Conservation (phyloP, 108 stramenopile genomes). For the Skeletonema grethae region DNA sequence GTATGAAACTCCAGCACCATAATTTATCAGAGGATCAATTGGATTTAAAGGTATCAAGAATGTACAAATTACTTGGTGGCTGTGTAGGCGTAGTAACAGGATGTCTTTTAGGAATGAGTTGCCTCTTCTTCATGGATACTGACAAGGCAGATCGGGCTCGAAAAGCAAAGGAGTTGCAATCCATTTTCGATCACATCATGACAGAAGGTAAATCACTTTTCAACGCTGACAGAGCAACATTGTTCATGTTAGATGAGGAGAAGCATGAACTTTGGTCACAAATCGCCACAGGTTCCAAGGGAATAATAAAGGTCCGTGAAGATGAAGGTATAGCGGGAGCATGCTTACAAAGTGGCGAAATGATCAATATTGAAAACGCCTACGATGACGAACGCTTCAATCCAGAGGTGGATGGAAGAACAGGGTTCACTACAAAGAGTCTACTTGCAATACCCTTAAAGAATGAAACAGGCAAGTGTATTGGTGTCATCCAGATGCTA, state of each 20-base stretch:
- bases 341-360: conserved; percentile 28
- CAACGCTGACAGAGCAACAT: conserved; percentile 56
- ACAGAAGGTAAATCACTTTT: conserved; percentile 50
- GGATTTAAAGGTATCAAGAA: conserved; percentile 31
- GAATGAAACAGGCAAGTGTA: conserved; percentile 38
- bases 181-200: conserved; percentile 64
- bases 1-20: conserved; percentile 60
- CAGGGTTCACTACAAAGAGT: conserved; percentile 65
- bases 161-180: conserved; percentile 66
- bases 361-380: conserved; percentile 61
- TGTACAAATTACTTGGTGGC: conserved; percentile 56
- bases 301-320: conserved; percentile 48
- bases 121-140: conserved; percentile 83
- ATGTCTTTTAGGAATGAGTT: conserved; percentile 83
- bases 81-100: conserved; percentile 82
- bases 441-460: conserved; percentile 58
- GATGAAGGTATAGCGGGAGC: conserved; percentile 53
- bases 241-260: conserved; percentile 59
- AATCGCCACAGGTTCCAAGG: conserved; percentile 48
- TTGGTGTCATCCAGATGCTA: conserved; percentile 62
- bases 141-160: conserved; percentile 65
- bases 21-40: conserved; percentile 64
- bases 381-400: conserved; percentile 67
- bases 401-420: conserved; percentile 53
- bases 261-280: conserved; percentile 53